These are phyloP conservation scores for Malus hybrid DNA, from an alignment of 331 rosid genomes.

Conservation along the genomic window DNA sequence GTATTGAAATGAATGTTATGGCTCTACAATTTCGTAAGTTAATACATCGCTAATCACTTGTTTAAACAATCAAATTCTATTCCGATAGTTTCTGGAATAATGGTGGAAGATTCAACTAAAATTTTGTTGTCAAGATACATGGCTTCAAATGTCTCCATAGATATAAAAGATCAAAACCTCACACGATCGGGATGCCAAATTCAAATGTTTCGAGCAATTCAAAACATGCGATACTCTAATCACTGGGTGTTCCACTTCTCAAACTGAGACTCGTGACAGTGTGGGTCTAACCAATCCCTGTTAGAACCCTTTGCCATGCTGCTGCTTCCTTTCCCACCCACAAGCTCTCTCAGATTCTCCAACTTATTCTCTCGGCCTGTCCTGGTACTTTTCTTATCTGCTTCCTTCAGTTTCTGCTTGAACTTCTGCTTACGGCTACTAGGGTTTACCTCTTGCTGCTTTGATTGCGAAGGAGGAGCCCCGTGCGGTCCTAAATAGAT, in stretches of 20 bases:
- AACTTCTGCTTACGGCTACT: constrained; percentile 66
- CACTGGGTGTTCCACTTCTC: constrained; percentile 51
- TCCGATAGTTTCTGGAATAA: constrained; percentile 4
- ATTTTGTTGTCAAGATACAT: constrained; percentile 32
- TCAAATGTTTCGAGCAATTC: constrained; percentile 1
- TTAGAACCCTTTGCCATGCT: constrained; percentile 45
- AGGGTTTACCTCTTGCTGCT: constrained; percentile 55
- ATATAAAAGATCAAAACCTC: constrained; percentile 10
- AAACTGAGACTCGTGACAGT: constrained; percentile 81
- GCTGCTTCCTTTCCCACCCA: constrained; percentile 52
- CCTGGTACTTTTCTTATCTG: constrained; percentile 56
- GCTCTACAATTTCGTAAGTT: neutral
- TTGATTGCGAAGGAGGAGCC: constrained; percentile 81
- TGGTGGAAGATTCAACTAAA: neutral
- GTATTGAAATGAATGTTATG: neutral
- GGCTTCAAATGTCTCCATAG: constrained; percentile 11
- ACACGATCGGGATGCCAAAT: neutral
- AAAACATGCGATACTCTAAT: neutral
- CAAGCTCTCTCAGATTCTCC: constrained; percentile 82
- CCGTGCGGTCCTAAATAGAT: constrained; percentile 95
- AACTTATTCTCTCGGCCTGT: constrained; percentile 81
- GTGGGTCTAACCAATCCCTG: constrained; percentile 93
- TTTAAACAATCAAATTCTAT: neutral
- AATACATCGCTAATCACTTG: neutral
- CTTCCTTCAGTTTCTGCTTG: constrained; percentile 88